These are phyloP conservation scores for Lyophyllum atratum DNA, from an alignment of 768 basidiomycete genomes.

Conservation along the genomic window DNA sequence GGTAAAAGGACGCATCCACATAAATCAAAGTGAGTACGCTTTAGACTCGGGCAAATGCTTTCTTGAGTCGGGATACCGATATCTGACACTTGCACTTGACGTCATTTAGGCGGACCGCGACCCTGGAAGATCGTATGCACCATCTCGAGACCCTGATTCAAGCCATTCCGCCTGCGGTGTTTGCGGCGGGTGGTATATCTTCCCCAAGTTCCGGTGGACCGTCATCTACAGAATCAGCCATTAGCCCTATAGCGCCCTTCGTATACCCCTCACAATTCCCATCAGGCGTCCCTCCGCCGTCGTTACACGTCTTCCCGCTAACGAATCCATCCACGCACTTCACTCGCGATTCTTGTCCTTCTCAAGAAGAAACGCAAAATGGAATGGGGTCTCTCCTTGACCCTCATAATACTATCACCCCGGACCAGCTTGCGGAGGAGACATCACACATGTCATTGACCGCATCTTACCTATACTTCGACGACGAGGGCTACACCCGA, in stretches of 20 bases:
- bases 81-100: conserved; percentile 3
- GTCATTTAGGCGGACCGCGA: conserved; percentile 66
- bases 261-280: conserved; percentile 32
- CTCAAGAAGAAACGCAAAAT: conserved; percentile 45
- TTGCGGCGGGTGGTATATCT: conserved; percentile 56
- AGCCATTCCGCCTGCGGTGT: conserved; percentile 81
- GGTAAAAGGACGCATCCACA: conserved; percentile 85
- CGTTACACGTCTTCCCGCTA: conserved; percentile 75
- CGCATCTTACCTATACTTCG: conserved; percentile 83
- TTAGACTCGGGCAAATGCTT: not conserved
- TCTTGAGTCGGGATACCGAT: not conserved
- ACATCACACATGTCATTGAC: conserved; percentile 65
- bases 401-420: conserved; percentile 29
- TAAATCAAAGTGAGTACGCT: conserved; percentile 76
- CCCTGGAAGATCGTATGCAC: conserved; percentile 87
- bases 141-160: conserved; percentile 84
- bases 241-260: conserved; percentile 30
- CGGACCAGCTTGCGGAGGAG: conserved; percentile 58
- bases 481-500: conserved; percentile 83
- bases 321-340: conserved; percentile 84
- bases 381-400: conserved; percentile 42
- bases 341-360: conserved; percentile 41
- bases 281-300: conserved; percentile 75
- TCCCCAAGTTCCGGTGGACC: conserved; percentile 34
- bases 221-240: conserved; percentile 25